phyloP scores from a whole-genome alignment of 768 basidiomycete genomes.

The Suillus subluteus region DNA sequence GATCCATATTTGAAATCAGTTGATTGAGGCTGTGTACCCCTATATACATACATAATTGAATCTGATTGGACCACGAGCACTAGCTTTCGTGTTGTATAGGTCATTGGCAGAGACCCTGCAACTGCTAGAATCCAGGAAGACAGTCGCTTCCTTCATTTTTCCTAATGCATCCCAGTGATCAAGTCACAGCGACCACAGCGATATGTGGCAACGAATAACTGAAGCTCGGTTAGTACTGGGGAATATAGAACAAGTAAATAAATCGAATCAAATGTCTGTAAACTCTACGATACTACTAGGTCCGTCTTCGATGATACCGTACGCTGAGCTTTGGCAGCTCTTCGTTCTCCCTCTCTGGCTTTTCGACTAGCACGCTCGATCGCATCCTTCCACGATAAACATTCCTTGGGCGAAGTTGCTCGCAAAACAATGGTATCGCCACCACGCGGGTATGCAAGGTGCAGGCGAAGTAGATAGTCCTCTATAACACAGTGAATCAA shows the following conservation, averaged over 20 bases:
- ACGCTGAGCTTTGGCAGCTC: neutral
- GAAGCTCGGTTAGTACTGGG: no score
- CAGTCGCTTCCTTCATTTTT: no score
- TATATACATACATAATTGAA: no score
- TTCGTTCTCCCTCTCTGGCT: slow-evolving; percentile 17
- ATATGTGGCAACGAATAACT: no score
- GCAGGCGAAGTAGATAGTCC: slow-evolving; percentile 67
- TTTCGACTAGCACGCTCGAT: slow-evolving; percentile 32
- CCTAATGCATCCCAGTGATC: no score
- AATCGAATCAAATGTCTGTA: neutral
- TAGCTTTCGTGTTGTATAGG: no score
- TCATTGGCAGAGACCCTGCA: no score
- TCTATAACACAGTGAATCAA: slow-evolving; percentile 43
- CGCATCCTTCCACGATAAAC: slow-evolving; percentile 53
- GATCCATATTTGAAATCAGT: no score
- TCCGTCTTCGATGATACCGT: neutral
- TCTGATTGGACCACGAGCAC: no score
- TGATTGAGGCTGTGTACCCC: no score
- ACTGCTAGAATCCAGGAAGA: no score
- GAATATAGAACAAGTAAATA: neutral
- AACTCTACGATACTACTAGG: neutral
- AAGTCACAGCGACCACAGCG: no score
- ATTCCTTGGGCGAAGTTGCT: slow-evolving; percentile 60
- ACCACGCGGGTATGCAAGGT: slow-evolving; percentile 70
- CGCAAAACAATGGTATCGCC: slow-evolving; percentile 69